Percentiles rank a stretch among this genome's conserved stretches.
Evolutionary conservation across 179 eudicot species (phyloP).

Genomic region (Spergularia azorica): DNA sequence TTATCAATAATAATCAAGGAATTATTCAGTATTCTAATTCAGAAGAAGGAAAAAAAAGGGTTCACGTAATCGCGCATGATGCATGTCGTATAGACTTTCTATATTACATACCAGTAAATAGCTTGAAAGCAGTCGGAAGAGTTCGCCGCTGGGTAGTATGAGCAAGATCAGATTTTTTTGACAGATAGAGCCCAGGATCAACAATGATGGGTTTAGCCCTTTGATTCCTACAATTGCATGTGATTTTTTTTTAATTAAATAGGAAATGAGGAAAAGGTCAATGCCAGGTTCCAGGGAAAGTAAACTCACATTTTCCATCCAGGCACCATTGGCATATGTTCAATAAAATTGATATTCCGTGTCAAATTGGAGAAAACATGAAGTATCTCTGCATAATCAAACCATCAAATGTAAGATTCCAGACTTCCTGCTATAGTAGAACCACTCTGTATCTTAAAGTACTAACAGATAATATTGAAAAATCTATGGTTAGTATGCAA

Average conservation of each 20-base stretch:
- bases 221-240: conserved; percentile 57
- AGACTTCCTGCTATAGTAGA: background rate
- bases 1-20: background rate
- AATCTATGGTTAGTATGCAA: too few species aligned
- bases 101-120: conserved; percentile 77
- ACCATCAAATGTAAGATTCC: conserved; percentile 22
- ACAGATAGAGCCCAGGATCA: conserved; percentile 91
- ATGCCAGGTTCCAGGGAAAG: conserved; percentile 6
- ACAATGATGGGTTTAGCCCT: conserved; percentile 82
- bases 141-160: conserved; percentile 75
- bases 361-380: conserved; percentile 90
- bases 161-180: conserved; percentile 84
- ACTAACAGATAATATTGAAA: too few species aligned
- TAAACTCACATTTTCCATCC: conserved; percentile 94
- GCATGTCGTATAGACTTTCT: conserved; percentile 2
- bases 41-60: background rate
- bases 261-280: background rate
- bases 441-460: too few species aligned
- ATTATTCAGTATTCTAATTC: background rate
- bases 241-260: background rate
- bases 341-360: conserved; percentile 78
- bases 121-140: conserved; percentile 79
- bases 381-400: conserved; percentile 73
- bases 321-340: conserved; percentile 63
- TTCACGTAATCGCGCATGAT: too few species aligned